A percentile compares a stretch with the other conserved stretches of the same genome.
phyloP scores from a whole-genome alignment of 768 basidiomycete species.

The Trametes meyenii region DNA sequence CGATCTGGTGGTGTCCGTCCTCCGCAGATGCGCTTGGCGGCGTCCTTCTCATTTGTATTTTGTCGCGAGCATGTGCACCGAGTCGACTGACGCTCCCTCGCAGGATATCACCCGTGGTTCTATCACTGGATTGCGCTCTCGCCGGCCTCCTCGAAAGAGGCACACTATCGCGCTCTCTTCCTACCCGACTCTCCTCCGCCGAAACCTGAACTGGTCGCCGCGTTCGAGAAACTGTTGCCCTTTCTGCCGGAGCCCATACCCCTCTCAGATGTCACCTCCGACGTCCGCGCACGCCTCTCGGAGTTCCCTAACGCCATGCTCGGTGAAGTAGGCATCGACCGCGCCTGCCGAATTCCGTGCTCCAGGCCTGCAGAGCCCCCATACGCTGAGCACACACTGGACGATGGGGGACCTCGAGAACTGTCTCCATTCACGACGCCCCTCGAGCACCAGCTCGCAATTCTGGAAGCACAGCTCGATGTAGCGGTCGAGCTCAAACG shows the following conservation, averaged over 20 bases:
- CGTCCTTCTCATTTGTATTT: slow-evolving; percentile 6
- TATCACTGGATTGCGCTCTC: slow-evolving; percentile 69
- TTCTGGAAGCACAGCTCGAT: slow-evolving; percentile 84
- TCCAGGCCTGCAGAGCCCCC: slow-evolving; percentile 44
- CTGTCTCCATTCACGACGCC: slow-evolving; percentile 81
- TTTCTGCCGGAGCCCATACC: slow-evolving; percentile 73
- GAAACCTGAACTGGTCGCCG: slow-evolving; percentile 36
- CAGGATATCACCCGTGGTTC: slow-evolving; percentile 96
- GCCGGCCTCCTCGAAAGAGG: slow-evolving; percentile 52
- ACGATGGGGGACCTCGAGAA: slow-evolving; percentile 42
- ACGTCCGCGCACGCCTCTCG: slow-evolving; percentile 62
- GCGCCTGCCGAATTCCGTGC: slow-evolving; percentile 72
- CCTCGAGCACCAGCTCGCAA: slow-evolving; percentile 73
- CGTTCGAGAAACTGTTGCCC: slow-evolving; percentile 60
- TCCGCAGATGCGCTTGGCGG: background rate
- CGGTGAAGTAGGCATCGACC: slow-evolving; percentile 93
- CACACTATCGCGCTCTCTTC: slow-evolving; percentile 79
- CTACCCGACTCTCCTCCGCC: slow-evolving; percentile 37
- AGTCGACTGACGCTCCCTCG: slow-evolving; percentile 15
- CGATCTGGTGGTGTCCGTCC: no score
- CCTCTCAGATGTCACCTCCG: slow-evolving; percentile 58
- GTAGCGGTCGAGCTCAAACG: slow-evolving; percentile 79
- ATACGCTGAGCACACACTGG: slow-evolving; percentile 1
- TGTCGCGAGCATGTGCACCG: background rate
- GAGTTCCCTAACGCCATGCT: slow-evolving; percentile 75